Evolutionary conservation across 306 rosid species (phyloP).

Genomic region (Vigna radiata): DNA sequence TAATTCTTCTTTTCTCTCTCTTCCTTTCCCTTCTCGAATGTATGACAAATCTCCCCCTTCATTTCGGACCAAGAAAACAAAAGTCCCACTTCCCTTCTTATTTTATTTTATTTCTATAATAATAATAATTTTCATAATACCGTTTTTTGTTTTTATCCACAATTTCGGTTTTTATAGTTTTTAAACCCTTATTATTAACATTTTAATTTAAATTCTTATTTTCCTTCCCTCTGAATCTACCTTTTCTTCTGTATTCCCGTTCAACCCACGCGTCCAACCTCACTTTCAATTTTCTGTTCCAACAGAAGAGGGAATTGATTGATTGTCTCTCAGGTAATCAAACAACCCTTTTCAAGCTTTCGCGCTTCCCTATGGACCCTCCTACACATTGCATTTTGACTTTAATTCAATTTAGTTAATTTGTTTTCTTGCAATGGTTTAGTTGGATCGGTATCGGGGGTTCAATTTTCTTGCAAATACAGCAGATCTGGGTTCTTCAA

Average conservation of each 20-base stretch:
- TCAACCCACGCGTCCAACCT: conserved; percentile 31
- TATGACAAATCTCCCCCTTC: conserved; percentile 32
- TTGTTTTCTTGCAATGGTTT: background rate
- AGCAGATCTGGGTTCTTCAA: conserved; percentile 49
- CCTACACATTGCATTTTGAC: background rate
- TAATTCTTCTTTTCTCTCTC: too few relatives aligned
- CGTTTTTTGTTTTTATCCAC: conserved; percentile 30
- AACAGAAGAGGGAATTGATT: conserved; percentile 15
- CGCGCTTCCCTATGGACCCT: conserved; percentile 7
- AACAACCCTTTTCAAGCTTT: conserved; percentile 2
- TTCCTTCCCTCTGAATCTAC: conserved; percentile 33
- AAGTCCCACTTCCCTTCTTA: conserved; percentile 24
- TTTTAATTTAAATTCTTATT: background rate
- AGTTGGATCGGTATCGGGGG: conserved; percentile 23
- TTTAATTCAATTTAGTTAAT: background rate
- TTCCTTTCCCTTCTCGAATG: background rate
- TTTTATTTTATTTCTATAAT: conserved; percentile 17
- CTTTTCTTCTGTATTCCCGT: conserved; percentile 13
- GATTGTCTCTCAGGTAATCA: conserved; percentile 38
- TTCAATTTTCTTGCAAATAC: conserved; percentile 10
- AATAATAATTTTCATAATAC: background rate
- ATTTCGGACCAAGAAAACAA: conserved; percentile 46
- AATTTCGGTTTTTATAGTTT: background rate
- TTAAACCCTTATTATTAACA: background rate
- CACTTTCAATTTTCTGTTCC: conserved; percentile 1